Conservation (phyloP, 1,139 yeast species). For the Protomyces inouyei region DNA sequence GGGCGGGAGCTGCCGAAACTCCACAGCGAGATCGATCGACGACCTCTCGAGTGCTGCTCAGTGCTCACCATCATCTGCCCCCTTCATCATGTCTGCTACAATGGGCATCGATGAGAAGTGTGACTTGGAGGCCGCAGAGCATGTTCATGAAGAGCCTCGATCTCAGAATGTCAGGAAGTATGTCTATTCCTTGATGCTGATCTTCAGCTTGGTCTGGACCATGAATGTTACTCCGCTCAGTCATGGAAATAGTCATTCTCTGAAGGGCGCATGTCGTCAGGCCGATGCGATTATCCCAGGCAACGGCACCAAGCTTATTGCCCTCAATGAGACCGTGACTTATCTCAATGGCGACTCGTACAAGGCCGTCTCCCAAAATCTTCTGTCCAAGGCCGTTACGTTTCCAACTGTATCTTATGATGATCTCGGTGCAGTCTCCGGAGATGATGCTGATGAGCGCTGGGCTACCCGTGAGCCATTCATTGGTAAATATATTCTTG, state of each 20-base stretch:
- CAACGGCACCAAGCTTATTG: background rate
- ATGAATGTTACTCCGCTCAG: no score
- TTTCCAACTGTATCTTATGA: conserved; percentile 62
- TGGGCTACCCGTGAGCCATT: conserved; percentile 16
- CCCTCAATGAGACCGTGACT: background rate
- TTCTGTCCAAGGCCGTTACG: conserved; percentile 17
- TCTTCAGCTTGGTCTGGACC: no score
- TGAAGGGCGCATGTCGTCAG: background rate
- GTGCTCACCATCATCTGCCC: no score
- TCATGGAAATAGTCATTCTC: background rate
- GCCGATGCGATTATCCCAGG: background rate
- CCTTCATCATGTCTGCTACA: no score
- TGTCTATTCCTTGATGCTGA: no score
- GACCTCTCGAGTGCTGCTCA: no score
- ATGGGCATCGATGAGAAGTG: background rate
- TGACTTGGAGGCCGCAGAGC: background rate
- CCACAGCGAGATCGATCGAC: no score
- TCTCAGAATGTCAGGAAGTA: no score
- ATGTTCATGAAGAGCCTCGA: no score
- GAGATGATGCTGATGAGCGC: conserved; percentile 35
- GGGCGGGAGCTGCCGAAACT: no score
- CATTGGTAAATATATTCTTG: background rate
- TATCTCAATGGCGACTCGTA: background rate
- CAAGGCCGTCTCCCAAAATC: background rate
- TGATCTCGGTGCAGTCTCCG: conserved; percentile 44